Conservation (phyloP, 495 filamentous ascomycete species). For the Astrothelium macrocarpum region DNA sequence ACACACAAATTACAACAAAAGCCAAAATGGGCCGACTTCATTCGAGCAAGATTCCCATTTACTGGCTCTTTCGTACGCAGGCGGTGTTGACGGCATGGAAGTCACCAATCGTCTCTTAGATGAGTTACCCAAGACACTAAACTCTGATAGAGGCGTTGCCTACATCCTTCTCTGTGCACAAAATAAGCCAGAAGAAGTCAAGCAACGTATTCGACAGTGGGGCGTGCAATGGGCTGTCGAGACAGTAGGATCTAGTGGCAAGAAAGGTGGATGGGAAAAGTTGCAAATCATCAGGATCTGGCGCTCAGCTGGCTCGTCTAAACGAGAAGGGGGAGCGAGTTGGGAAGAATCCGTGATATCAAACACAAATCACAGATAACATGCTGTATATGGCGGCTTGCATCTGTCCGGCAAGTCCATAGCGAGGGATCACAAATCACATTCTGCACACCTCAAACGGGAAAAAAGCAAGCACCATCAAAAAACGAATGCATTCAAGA, state of each 20-base stretch:
- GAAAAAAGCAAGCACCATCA: neutral
- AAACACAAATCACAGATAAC: too few relatives aligned
- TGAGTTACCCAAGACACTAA: conserved; percentile 53
- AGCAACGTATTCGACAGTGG: conserved; percentile 49
- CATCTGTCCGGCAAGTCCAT: neutral
- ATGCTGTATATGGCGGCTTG: too few relatives aligned
- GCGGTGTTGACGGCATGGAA: conserved; percentile 86
- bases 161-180: conserved; percentile 85
- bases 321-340: too few relatives aligned
- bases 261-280: conserved; percentile 85
- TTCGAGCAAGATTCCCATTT: conserved; percentile 70
- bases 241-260: conserved; percentile 75
- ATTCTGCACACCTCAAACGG: neutral
- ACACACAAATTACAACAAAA: conserved; percentile 24
- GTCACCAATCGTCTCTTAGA: conserved; percentile 69
- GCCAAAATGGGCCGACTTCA: conserved; percentile 23
- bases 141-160: conserved; percentile 57
- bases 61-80: conserved; percentile 79
- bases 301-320: conserved; percentile 22
- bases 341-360: too few relatives aligned
- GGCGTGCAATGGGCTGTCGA: conserved; percentile 56
- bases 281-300: conserved; percentile 74
- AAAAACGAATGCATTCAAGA: neutral
- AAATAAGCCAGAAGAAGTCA: conserved; percentile 71
- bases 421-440: neutral